Conservation (phyloP, 2,329 filamentous ascomycete species). For the Teratosphaeria zuluensis region DNA sequence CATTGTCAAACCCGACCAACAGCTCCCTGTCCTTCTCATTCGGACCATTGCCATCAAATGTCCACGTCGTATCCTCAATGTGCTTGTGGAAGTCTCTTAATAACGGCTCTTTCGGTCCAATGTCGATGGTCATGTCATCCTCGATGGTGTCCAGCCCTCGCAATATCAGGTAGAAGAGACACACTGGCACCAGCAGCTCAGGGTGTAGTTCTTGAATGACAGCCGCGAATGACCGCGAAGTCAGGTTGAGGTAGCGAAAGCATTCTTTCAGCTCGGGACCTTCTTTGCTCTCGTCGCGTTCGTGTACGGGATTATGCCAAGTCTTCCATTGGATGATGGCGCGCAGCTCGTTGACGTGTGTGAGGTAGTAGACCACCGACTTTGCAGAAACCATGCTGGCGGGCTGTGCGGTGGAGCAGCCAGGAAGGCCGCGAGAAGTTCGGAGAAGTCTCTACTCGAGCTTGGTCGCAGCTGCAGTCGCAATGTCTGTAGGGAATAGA, state of each 20-base stretch:
- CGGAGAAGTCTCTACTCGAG: neutral
- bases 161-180: constrained; percentile 85
- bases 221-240: constrained; percentile 82
- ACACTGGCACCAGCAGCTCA: constrained; percentile 80
- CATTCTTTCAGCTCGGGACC: constrained; percentile 64
- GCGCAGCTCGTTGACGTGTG: constrained; percentile 27
- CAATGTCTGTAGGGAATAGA: neutral
- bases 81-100: constrained; percentile 72
- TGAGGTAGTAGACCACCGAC: constrained; percentile 24
- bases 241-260: constrained; percentile 76
- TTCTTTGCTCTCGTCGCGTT: constrained; percentile 68
- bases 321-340: constrained; percentile 51
- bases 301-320: constrained; percentile 91
- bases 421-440: neutral
- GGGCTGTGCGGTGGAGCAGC: neutral
- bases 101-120: constrained; percentile 74
- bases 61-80: constrained; percentile 82
- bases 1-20: constrained; percentile 81
- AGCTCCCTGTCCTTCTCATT: constrained; percentile 92
- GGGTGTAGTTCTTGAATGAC: constrained; percentile 95
- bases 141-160: constrained; percentile 96
- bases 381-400: constrained; percentile 20
- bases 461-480: neutral
- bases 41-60: constrained; percentile 71
- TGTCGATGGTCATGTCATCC: constrained; percentile 88